Base-by-base conservation (phyloP, 1,284 basidiomycete genomes). In the Trichosporon faecale region DNA sequence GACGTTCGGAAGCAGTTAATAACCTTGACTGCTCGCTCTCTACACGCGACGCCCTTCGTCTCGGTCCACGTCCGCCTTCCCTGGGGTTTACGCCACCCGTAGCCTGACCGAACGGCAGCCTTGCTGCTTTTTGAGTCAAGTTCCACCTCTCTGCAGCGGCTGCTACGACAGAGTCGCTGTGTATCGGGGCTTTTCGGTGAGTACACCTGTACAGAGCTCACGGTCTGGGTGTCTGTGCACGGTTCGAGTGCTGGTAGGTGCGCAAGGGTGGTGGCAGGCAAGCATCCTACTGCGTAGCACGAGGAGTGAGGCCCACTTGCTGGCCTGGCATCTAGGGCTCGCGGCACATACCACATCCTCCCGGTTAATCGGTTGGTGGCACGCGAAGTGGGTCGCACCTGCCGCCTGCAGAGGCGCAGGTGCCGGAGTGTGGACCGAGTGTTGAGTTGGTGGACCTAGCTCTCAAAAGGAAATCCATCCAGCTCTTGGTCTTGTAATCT, bases 31-130 rank as follows among this genome's bases (percentile, higher is more conserved):
- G 27, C 18, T 14, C 33, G 5, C 57, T 33, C 16, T 18, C 57
- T n/a, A 31, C 57, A 61, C 57, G 57, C 57, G 57, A 61, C 57
- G 57, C 27, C 27, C 57, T 31, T 61, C 57, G n/a, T n/a, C 27
- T 61, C 57, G 57, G 57, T 61, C 3, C 33, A 31, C 57, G 57
- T 61, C 57, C 57, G 27, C 27, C 27, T 60, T 29, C 55, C 55
- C 55, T 60, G 55, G 55, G 27, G 16, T 14, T 31, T 29, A 61
- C 57, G 57, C 57, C 57, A 61, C 27, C 16, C 5, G 18, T n/a
- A 31, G 12, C 57, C 57, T 31, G 57, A 31, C 57, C 27, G 18
- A 31, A 61, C 57, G 57, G 29, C 57, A 33, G 57, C 57, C 18
- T 29, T 31, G 57, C 57, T 61, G 57, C 27, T 61, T 31, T 31